A percentile compares a stretch with the other conserved stretches of the same genome.
Conservation (phyloP, 768 basidiomycete species). For the Boletus speciosus region DNA sequence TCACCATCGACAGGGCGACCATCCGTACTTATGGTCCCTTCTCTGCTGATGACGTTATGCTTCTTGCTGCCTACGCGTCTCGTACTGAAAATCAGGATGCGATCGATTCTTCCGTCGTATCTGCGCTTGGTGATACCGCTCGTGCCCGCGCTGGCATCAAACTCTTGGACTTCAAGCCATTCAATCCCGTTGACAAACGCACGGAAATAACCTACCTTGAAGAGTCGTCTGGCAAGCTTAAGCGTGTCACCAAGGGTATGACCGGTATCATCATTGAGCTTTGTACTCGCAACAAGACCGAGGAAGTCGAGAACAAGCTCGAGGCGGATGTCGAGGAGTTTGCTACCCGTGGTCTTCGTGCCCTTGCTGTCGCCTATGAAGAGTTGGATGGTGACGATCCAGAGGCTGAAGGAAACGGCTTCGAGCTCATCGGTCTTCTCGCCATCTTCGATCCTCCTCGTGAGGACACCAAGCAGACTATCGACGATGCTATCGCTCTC, state of each 20-base stretch:
- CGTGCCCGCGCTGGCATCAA: conserved; percentile 91
- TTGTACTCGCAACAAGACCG: conserved; percentile 96
- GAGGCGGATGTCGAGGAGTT: conserved; percentile 97
- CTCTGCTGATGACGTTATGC: conserved; percentile 86
- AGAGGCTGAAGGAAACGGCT: conserved; percentile 91
- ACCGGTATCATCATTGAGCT: conserved; percentile 98
- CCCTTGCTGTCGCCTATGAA: conserved; percentile 93
- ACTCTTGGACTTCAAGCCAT: conserved; percentile 97
- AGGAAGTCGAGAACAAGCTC: conserved; percentile 84
- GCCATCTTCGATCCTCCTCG: conserved; percentile 98
- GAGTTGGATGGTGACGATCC: conserved; percentile 80
- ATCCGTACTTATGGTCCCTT: conserved; percentile 89
- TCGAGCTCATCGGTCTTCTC: conserved; percentile 95
- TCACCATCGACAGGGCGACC: conserved; percentile 91
- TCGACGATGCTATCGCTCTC: conserved; percentile 92
- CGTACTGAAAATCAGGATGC: conserved; percentile 99
- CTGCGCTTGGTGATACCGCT: conserved; percentile 65
- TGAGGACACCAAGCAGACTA: conserved; percentile 97
- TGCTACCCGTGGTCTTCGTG: conserved; percentile 90
- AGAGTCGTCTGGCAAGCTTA: conserved; percentile 90
- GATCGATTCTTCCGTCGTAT: conserved; percentile 85
- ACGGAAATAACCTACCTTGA: conserved; percentile 98
- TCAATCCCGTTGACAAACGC: conserved; percentile 99
- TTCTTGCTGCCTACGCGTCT: conserved; percentile 92
- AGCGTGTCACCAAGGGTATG: conserved; percentile 99